phyloP scores from a whole-genome alignment of 257 asterid genomes.

The Fraxinus excelsior region DNA sequence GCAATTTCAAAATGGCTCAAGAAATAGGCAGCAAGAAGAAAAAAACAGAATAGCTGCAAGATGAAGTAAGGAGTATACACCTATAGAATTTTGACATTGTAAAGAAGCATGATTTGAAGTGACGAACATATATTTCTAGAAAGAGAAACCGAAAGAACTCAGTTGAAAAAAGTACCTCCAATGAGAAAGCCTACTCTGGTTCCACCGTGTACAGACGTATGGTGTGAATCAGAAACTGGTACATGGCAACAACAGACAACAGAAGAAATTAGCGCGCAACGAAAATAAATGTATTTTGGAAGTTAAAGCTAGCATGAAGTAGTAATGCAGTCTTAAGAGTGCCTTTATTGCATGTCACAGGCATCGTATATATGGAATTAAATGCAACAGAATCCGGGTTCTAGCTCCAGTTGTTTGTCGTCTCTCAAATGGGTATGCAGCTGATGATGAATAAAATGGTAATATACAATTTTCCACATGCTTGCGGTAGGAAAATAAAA shows the following conservation, averaged over 20 bases:
- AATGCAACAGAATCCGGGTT: not conserved
- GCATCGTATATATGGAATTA: not conserved
- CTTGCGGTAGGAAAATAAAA: not conserved
- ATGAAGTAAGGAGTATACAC: not conserved
- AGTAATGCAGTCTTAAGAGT: no score
- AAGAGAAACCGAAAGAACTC: not conserved
- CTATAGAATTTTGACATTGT: not conserved
- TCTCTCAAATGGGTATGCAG: not conserved
- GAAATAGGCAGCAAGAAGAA: not conserved
- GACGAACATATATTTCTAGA: not conserved
- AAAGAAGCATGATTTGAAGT: not conserved
- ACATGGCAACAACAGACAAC: constrained; percentile 21
- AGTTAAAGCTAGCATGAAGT: not conserved
- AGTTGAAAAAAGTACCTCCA: constrained; percentile 50
- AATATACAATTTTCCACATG: not conserved
- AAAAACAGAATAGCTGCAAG: not conserved
- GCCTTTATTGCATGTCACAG: not conserved
- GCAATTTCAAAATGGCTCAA: not conserved
- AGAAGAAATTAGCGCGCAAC: constrained; percentile 16
- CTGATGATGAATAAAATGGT: not conserved
- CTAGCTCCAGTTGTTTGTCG: not conserved
- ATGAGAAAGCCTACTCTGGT: constrained; percentile 51
- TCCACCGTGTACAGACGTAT: constrained; percentile 51
- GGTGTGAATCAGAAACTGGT: constrained; percentile 39
- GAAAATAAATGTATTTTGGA: not conserved